Evolutionary conservation across 208 protist species (phyloP).

Genomic region (Trypanosoma theileri): DNA sequence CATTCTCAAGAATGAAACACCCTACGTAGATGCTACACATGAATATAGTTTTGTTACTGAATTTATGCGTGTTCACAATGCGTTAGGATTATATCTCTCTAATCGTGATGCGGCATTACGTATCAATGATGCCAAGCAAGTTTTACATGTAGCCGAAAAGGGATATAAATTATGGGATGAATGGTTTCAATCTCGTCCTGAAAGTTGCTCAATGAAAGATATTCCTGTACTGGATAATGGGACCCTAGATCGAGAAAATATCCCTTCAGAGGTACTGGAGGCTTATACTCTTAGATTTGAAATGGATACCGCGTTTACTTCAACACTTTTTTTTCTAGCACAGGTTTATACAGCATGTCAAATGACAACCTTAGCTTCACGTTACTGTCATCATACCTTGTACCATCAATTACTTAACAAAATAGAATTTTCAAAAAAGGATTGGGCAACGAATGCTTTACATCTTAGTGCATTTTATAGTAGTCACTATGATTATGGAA

Average conservation of each 20-base stretch:
- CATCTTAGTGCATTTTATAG: slow-evolving; percentile 83
- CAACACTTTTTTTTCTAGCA: slow-evolving; percentile 86
- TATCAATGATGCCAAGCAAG: slow-evolving; percentile 41
- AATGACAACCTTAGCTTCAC: slow-evolving; percentile 47
- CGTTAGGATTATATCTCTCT: slow-evolving; percentile 70
- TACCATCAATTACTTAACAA: slow-evolving; percentile 79
- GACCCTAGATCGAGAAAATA: slow-evolving; percentile 30
- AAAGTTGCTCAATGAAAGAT: slow-evolving; percentile 36
- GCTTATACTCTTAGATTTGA: slow-evolving; percentile 47
- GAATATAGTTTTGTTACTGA: slow-evolving; percentile 45
- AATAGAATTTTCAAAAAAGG: slow-evolving; percentile 70
- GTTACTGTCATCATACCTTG: slow-evolving; percentile 88
- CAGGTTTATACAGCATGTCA: slow-evolving; percentile 68
- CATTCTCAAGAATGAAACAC: slow-evolving; percentile 33
- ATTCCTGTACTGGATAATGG: slow-evolving; percentile 52
- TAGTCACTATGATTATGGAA: slow-evolving; percentile 62
- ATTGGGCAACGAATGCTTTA: slow-evolving; percentile 86
- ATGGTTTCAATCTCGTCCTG: slow-evolving; percentile 42
- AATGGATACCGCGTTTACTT: slow-evolving; percentile 77
- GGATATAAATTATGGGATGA: slow-evolving; percentile 60
- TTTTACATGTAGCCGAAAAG: slow-evolving; percentile 62
- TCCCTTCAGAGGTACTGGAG: slow-evolving; percentile 20
- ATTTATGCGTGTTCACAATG: slow-evolving; percentile 74
- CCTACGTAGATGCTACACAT: slow-evolving; percentile 24
- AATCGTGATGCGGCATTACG: slow-evolving; percentile 30